Base-by-base conservation (phyloP, 495 filamentous ascomycete species). In the Neurospora intermedia region DNA sequence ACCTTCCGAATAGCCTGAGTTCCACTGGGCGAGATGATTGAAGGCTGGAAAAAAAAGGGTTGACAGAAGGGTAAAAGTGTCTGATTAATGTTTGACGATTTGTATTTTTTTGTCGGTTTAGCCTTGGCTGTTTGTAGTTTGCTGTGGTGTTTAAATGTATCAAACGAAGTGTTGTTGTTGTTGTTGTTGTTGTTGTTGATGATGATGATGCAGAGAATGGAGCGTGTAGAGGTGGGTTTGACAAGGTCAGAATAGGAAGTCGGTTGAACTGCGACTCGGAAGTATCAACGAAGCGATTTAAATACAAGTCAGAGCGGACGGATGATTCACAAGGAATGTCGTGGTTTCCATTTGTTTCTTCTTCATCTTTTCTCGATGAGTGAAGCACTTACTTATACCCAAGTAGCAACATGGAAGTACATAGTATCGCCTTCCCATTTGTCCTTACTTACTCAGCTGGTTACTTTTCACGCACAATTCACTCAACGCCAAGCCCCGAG, bases 381-480 rank as follows among this genome's bases (percentile, higher is more conserved):
- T 11, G 48, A 66, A 38, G 54, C 54, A 66, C 54, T 15, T 6
- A 18, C 23, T 35, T 9, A 62, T 62, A 62, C 27, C 27, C 8
- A 8, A 40, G 39, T 31, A 8, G 3, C 10, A 7, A 3, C 13
- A 3, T 20, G 20, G 15, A 38, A 8, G 59, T n/a, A n/a, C n/a
- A n/a, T n/a, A n/a, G n/a, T 18, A 46, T 43, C 20, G 38, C 38
- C 59, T 69, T 5, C 70, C 35, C 35, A 38, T 6, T 46, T 18
- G 45, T 66, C 38, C 3, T 16, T 43, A 76, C 35, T 78, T 77
- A 76, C 70, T 77, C 74, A 75, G 71, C 74, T 16, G 23, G 11
- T 27, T 16, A 5, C 6, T 69, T 76, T 79, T 75, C 72, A 75
- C 78, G 78, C 78, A 78, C 77, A 80, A 80, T 76, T 72, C 54